Percentiles rank a stretch among this genome's conserved stretches.
These are phyloP conservation scores for Geranomyces variabilis DNA, from an alignment of 192 early-diverging fungal species.

Conservation along the genomic window DNA sequence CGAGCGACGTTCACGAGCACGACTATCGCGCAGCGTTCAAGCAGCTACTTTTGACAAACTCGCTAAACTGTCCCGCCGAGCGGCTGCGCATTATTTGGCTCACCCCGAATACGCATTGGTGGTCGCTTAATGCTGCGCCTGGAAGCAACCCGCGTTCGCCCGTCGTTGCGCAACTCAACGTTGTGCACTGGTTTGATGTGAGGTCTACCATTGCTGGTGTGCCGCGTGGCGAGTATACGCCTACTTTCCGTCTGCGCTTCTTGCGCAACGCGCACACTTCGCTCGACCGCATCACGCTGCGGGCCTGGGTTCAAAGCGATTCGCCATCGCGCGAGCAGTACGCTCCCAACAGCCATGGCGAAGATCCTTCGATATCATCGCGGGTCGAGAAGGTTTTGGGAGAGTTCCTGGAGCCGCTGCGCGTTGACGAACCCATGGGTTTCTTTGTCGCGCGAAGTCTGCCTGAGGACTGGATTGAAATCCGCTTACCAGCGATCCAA, in stretches of 20 bases:
- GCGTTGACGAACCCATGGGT: neutral
- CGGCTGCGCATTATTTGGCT: conserved; percentile 24
- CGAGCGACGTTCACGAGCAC: neutral
- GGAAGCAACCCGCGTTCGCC: neutral
- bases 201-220: conserved; percentile 17
- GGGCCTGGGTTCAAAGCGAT: neutral
- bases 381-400: neutral
- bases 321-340: neutral
- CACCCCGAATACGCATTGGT: neutral
- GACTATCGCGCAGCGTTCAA: neutral
- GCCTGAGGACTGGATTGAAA: conserved; percentile 7
- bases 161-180: conserved; percentile 4
- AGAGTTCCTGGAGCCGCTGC: neutral
- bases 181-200: conserved; percentile 31
- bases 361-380: no score
- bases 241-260: conserved; percentile 25
- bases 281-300: neutral
- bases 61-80: neutral
- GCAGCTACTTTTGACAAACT: neutral
- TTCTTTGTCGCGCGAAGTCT: neutral
- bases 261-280: neutral
- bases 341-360: neutral
- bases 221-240: conserved; percentile 27
- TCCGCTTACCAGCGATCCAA: conserved; percentile 16
- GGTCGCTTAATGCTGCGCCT: neutral